phyloP scores from a whole-genome alignment of 108 stramenopile genomes.

The Fragilaria radians region DNA sequence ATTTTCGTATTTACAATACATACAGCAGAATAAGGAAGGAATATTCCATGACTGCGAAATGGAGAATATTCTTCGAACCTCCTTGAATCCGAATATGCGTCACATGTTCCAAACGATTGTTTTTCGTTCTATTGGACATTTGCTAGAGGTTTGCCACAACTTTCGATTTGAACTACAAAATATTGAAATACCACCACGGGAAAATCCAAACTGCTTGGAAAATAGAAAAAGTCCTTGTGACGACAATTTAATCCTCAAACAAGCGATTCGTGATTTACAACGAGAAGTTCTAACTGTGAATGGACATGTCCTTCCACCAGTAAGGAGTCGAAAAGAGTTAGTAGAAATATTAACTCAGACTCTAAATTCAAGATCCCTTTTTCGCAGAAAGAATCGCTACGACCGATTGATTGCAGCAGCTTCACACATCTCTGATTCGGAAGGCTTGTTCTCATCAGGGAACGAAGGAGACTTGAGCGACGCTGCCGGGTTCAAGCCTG shows the following conservation, averaged over 20 bases:
- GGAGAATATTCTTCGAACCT: constrained; percentile 52
- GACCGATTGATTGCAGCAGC: background rate
- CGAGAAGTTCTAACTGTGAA: constrained; percentile 82
- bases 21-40: constrained; percentile 49
- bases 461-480: constrained; percentile 8
- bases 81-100: constrained; percentile 53
- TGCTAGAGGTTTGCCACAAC: constrained; percentile 72
- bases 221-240: too few species aligned
- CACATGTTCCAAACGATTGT: constrained; percentile 65
- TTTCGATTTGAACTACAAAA: constrained; percentile 51
- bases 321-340: constrained; percentile 61
- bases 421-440: constrained; percentile 1
- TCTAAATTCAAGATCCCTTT: constrained; percentile 51
- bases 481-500: background rate
- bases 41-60: constrained; percentile 56
- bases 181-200: constrained; percentile 56
- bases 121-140: constrained; percentile 74
- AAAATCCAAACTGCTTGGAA: too few species aligned
- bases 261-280: constrained; percentile 74
- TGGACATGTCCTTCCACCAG: constrained; percentile 73
- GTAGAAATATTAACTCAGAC: constrained; percentile 46
- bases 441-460: constrained; percentile 1
- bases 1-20: constrained; percentile 53
- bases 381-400: background rate
- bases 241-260: constrained; percentile 46